Base-by-base conservation (phyloP, 179 eudicot genomes). In the Silene vulgaris region DNA sequence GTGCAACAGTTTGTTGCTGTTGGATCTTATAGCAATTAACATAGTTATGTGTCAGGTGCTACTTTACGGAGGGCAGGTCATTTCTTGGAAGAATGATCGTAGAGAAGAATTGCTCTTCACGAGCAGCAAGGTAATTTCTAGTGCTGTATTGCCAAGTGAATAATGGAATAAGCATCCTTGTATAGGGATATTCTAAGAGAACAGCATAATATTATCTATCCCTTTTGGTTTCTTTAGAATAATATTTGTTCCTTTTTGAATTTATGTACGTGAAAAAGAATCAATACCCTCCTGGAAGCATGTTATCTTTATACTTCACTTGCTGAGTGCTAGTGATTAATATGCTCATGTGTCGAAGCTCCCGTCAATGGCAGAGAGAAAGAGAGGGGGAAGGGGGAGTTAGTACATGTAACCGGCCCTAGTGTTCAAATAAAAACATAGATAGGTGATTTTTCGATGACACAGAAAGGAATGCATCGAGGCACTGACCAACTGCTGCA, bases 41-140 rank as follows among this genome's bases (percentile, higher is more conserved):
- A 60, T 21, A n/a, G 57, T 59, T 68, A 16, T 40, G 57, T 74
- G 79, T 40, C 74, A 90, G 96, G 88, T 90, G 48, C 83, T 86
- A 66, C 88, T 88, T 20, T 75, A 83, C 77, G 87, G 89, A 19
- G 90, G 92, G 65, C 89, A 84, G 63, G 80, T 88, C 28, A 84
- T 84, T 4, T 88, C 95, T 14, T 90, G 95, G 95, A 88, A 88
- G 83, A 88, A 84, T 71, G 86, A 81, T 29, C 82, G 78, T 21
- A 83, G 96, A 61, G 90, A 86, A 81, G 92, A 90, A 76, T 40
- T 87, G 75, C 87, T 90, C 29, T 90, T 88, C 75, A 76, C 68
- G 84, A 86, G 89, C 83, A 84, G 76, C 79, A 90, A 87, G 89
- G 96, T 90, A 81, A 69, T 52, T 43, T 69, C 57, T 69, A 19